Conservation (phyloP, 1,139 yeast species). For the Ashbya aceris region DNA sequence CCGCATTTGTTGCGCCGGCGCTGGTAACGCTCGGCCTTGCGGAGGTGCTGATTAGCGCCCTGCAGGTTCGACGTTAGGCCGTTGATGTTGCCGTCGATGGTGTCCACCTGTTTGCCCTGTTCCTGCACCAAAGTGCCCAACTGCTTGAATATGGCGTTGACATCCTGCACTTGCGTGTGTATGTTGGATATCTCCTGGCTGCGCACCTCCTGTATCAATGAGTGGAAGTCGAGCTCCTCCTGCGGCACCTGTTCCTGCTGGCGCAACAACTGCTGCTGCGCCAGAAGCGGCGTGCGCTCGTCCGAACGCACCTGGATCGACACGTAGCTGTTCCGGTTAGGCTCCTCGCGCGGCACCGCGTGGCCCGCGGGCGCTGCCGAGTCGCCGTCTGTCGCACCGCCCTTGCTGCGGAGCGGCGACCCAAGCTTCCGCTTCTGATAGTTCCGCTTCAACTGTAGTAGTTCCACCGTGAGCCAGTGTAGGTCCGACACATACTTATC, state of each 20-base stretch:
- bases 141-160: constrained; percentile 76
- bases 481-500: constrained; percentile 38
- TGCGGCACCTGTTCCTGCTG: constrained; percentile 39
- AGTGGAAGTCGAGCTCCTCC: constrained; percentile 68
- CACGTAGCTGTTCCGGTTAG: constrained; percentile 14
- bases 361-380: constrained; percentile 34
- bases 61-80: constrained; percentile 59
- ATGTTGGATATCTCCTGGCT: constrained; percentile 64
- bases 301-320: constrained; percentile 31
- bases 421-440: constrained; percentile 33
- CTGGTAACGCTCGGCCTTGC: constrained; percentile 69
- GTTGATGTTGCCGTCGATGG: constrained; percentile 69
- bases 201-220: constrained; percentile 59
- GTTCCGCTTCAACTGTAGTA: constrained; percentile 32
- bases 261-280: constrained; percentile 23
- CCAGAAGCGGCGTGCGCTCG: constrained; percentile 35
- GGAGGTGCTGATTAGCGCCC: constrained; percentile 60
- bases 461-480: constrained; percentile 33
- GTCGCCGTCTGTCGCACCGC: constrained; percentile 10
- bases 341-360: background rate
- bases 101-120: constrained; percentile 78
- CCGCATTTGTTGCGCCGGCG: constrained; percentile 63
- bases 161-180: constrained; percentile 70
- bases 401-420: constrained; percentile 20
- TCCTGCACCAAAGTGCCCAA: constrained; percentile 67